phyloP scores from a whole-genome alignment of 2,329 filamentous ascomycete species.

The Xylariaceae sp. region DNA sequence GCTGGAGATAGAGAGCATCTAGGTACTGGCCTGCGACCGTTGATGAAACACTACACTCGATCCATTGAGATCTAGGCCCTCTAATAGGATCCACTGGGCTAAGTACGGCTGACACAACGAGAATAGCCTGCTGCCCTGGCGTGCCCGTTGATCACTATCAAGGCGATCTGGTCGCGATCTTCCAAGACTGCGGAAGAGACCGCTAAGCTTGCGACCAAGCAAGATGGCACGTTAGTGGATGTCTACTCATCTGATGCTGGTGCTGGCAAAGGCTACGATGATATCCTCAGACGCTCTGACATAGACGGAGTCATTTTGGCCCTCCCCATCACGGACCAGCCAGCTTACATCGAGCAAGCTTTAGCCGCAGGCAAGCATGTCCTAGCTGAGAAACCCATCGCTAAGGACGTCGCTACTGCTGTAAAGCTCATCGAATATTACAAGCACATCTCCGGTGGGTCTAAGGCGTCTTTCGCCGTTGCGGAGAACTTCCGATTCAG shows the following conservation, averaged over 20 bases:
- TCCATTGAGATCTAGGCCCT: not conserved
- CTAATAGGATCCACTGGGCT: slow-evolving; percentile 1
- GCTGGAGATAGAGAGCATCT: too few relatives aligned
- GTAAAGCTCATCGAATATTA: slow-evolving; percentile 36
- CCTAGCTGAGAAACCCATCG: slow-evolving; percentile 65
- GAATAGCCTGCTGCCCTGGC: slow-evolving; percentile 45
- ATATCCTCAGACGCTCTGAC: slow-evolving; percentile 41
- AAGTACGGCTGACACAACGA: slow-evolving; percentile 9
- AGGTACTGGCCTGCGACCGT: not conserved
- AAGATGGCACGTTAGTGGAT: slow-evolving; percentile 17
- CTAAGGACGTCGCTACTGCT: slow-evolving; percentile 48
- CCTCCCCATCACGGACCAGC: slow-evolving; percentile 59
- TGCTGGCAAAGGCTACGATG: slow-evolving; percentile 35
- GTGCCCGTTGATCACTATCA: slow-evolving; percentile 40
- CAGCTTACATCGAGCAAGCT: slow-evolving; percentile 52
- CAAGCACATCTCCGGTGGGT: slow-evolving; percentile 22
- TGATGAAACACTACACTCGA: not conserved
- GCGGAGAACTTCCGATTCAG: slow-evolving; percentile 72
- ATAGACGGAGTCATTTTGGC: slow-evolving; percentile 38
- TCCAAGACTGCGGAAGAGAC: slow-evolving; percentile 41
- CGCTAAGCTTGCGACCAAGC: slow-evolving; percentile 25
- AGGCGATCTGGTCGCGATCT: slow-evolving; percentile 53
- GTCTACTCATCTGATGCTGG: slow-evolving; percentile 27
- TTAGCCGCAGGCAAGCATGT: slow-evolving; percentile 66
- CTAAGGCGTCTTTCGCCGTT: slow-evolving; percentile 48